Base-by-base conservation (phyloP, 2,329 filamentous ascomycete genomes). In the Colletotrichum sidae region DNA sequence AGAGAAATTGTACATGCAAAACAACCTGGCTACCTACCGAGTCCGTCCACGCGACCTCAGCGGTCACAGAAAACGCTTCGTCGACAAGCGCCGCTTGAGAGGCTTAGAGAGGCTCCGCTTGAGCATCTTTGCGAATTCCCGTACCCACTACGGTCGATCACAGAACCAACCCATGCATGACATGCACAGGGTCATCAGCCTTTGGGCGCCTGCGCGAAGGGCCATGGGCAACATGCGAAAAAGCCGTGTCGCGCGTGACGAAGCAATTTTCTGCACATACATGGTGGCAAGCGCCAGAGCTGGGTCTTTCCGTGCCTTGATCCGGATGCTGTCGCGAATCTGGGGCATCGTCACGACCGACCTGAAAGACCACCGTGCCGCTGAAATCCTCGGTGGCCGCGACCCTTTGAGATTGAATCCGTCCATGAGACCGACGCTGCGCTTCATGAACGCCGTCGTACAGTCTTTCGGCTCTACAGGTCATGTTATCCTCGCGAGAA, bases 391-490 rank as follows among this genome's bases (percentile, higher is more conserved):
- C 1, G 78, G 74, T 13, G 77, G 46, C 8, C 2, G 46, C 80
- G n/a, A 79, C 72, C 37, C 70, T 72, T 2, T 82, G 86, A 47
- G 79, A 1, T 71, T 69, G 1, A 79, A 81, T 35, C 89, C 86
- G 1, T 83, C 86, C 8, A 75, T 90, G 38, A 79, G 81, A 55
- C 92, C 92, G 2, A 87, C 85, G 0, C 68, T 74, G 8, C 78
- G 80, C 2, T 80, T 94, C 0, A 81, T 95, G 25, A 81, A 86
- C 59, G 85, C 89, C 8, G 78, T 94, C n/a, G 89, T 90, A 6
- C 88, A 93, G 72, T 80, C 83, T 1, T 92, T 90, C 68, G 86
- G 90, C n/a, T 84, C 83, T 67, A 92, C 90, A 75, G 88, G 86
- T 52, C 82, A 90, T 59, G 81, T 93, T 4, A 73, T 81, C 1